Base-by-base conservation (phyloP, 768 basidiomycete species). In the Phanerodontia chrysosporium region DNA sequence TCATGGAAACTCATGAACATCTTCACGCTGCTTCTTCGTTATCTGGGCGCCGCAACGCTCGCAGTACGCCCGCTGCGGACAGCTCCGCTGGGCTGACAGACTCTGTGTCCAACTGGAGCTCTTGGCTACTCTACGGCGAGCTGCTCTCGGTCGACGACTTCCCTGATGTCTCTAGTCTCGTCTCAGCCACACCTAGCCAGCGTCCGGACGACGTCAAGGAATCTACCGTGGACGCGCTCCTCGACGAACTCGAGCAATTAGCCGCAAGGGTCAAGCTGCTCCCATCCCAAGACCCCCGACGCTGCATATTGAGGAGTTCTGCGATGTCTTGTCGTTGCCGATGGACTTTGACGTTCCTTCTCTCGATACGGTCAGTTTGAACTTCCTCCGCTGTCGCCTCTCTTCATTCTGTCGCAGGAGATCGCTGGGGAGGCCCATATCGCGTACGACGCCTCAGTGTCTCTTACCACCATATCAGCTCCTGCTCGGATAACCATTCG, bases 241-340 rank as follows among this genome's bases (percentile, higher is more conserved):
- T 62, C 21, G 49, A 55, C 16, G 60, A 62, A 29, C 27, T 62
- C 21, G 60, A 62, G 35, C 28, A 29, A 21, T 25, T 62, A 21
- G 56, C 60, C 2, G 1, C 14, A 6, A 24, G 14, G 10, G 51
- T 35, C n/a, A 58, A 42, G 24, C 16, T 18, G 21, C 48, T 62
- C 14, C 57, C 61, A 51, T 62, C 44, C 58, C 61, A 14, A 18
- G 48, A 16, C 46, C 53, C 4, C 61, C 46, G 2, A 39, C 58
- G 22, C 25, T 45, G 1, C 35, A 45, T 7, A 27, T 49, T 22
- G 27, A 29, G 3, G 58, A 46, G n/a, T 48, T 30, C 27, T 25
- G 44, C 9, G 28, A 49, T 14, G 51, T 32, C 13, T 25, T 59
- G 21, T 36, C 27, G 46, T 24, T 45, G 27, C 51, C 52, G 16